Evolutionary conservation across 2,329 filamentous ascomycete genomes (phyloP).

Genomic region (Xylaria sp.): DNA sequence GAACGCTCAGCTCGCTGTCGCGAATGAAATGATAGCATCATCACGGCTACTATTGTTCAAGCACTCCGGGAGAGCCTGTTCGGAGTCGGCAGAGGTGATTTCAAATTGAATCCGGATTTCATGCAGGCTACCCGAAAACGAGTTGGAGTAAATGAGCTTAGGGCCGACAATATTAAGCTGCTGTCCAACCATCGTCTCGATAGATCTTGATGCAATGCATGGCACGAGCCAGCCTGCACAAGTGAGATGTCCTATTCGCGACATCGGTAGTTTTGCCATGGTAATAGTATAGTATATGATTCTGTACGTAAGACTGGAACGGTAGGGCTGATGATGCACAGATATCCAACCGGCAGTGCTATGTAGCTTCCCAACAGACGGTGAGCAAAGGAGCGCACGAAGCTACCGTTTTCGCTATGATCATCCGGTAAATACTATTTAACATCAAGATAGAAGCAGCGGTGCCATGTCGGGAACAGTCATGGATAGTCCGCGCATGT

Average conservation of each 20-base stretch:
- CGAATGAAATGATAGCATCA: neutral
- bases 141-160: constrained; percentile 3
- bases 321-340: constrained; percentile 28
- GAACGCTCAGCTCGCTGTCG: neutral
- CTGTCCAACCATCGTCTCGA: constrained; percentile 11
- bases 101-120: neutral
- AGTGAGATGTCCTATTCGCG: constrained; percentile 14
- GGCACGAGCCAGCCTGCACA: neutral
- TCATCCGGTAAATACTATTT: neutral
- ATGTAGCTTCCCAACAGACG: neutral
- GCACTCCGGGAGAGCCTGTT: neutral
- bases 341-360: neutral
- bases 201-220: constrained; percentile 19
- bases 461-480: neutral
- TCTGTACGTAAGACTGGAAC: neutral
- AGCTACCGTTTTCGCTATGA: neutral
- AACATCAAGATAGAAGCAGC: neutral
- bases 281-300: neutral
- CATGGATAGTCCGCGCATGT: neutral
- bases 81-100: neutral
- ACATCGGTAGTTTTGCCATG: neutral
- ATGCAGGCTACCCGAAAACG: neutral
- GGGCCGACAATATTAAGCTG: constrained; percentile 6
- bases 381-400: neutral
- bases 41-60: neutral